phyloP scores from a whole-genome alignment of 768 basidiomycete species.

The Galerina sulciceps region DNA sequence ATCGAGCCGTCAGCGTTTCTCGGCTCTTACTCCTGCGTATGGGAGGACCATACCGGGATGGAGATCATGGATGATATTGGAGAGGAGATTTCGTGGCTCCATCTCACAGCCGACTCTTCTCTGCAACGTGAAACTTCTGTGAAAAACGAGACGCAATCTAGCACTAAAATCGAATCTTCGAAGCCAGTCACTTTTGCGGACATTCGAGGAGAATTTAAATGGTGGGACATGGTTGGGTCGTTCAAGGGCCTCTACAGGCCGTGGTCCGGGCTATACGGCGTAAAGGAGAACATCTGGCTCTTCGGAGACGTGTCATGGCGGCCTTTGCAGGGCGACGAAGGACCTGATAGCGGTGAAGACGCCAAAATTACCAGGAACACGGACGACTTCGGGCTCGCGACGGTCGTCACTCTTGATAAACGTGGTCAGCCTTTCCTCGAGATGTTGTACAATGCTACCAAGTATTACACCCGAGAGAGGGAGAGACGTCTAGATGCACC shows the following conservation, averaged over 20 bases:
- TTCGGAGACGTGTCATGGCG: neutral
- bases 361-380: neutral
- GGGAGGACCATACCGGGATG: neutral
- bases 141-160: too few relatives aligned
- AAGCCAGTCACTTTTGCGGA: neutral
- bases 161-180: too few relatives aligned
- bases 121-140: neutral
- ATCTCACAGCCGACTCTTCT: neutral
- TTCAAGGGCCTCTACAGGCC: constrained; percentile 1
- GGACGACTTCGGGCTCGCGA: neutral
- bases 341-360: neutral
- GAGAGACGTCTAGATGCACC: neutral
- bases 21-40: neutral
- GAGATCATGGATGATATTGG: neutral
- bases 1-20: neutral
- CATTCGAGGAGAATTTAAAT: neutral
- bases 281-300: neutral
- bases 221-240: constrained; percentile 3
- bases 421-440: neutral
- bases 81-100: neutral
- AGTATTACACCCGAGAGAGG: neutral
- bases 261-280: neutral
- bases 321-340: neutral
- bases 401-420: neutral
- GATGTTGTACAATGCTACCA: constrained; percentile 2